Percentiles rank a stretch among this genome's conserved stretches.
Conservation (phyloP, 225 moss, liverwort and hornwort species). For the Takakia lepidozioides region DNA sequence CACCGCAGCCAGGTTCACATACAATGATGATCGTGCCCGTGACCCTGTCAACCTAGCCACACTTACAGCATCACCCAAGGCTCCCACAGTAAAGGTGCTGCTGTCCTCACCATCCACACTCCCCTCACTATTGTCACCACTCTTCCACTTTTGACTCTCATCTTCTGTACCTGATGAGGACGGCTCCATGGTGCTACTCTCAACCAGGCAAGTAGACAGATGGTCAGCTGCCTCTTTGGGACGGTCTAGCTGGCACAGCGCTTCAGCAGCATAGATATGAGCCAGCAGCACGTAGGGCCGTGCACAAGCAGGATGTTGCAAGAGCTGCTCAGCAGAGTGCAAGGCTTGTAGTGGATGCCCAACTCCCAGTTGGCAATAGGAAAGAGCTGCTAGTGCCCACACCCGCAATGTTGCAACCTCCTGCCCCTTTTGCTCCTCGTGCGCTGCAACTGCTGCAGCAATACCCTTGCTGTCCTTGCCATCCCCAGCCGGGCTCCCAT, state of each 20-base stretch:
- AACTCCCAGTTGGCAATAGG: constrained; percentile 43
- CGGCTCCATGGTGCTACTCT: constrained; percentile 44
- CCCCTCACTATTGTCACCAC: constrained; percentile 92
- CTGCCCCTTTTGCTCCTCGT: constrained; percentile 66
- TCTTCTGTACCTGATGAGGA: constrained; percentile 53
- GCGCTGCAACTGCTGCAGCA: constrained; percentile 41
- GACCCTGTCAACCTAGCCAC: constrained; percentile 67
- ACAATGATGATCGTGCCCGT: constrained; percentile 60
- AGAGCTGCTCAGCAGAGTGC: constrained; percentile 48
- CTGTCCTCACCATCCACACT: constrained; percentile 87
- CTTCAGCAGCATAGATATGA: constrained; percentile 80
- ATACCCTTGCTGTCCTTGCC: constrained; percentile 71
- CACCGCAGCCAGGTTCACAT: constrained; percentile 70
- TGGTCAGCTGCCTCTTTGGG: constrained; percentile 74
- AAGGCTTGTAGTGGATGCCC: constrained; percentile 65
- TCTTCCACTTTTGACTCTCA: constrained; percentile 76
- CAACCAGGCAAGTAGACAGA: constrained; percentile 62
- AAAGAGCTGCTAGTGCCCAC: constrained; percentile 46
- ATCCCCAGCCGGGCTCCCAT: constrained; percentile 62
- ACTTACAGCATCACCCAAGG: constrained; percentile 64
- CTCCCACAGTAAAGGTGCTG: constrained; percentile 42
- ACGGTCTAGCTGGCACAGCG: constrained; percentile 77
- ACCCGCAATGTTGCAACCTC: constrained; percentile 43
- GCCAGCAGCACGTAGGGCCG: constrained; percentile 63
- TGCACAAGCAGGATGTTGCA: constrained; percentile 57